Base-by-base conservation (phyloP, 2,329 filamentous ascomycete species). In the Cladosporium sp. region DNA sequence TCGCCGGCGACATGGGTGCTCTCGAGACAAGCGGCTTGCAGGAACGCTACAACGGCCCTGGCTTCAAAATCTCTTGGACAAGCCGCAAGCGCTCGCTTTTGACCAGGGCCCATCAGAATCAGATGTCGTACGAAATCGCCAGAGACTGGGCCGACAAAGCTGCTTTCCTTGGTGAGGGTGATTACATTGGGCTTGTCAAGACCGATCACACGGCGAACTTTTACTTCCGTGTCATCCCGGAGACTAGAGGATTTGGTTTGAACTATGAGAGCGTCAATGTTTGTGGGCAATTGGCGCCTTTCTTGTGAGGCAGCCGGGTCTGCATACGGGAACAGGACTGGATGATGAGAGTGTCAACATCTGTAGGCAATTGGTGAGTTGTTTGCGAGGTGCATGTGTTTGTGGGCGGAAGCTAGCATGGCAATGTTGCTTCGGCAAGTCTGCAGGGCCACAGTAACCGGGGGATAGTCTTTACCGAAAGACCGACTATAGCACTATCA, bases 191-290 rank as follows among this genome's bases (percentile, higher is more conserved):
- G 15, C 51, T 54, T 8, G 51, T 54, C 24, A 54, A 54, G 28
- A 54, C 51, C 4, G 51, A 34, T 15, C 51, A 54, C 15, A 54
- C 28, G 28, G 51, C 51, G 24, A 54, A 54, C 15, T 54, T 54
- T n/a, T 54, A 54, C 28, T 54, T 54, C 28, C 26, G 51, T 8
- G 34, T 54, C 5, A 54, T 54, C 4, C 51, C 51, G 15, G 51
- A 54, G 14, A 28, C 24, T 8, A 54, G n/a, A 34, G 51, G 51
- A 2, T 54, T 54, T 12, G 51, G 51, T 4, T 15, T 54, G 51
- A 54, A 54, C 24, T 54, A 54, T 18, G 51, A 54, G 51, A 54
- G 51, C n/a, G 51, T 54, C 26, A 54, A 54, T 32, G 28, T 54
- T 32, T 54, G 51, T 11, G 51, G 51, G 11, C 26, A 30, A 15